These are phyloP conservation scores for Brettanomyces anomalus DNA, from an alignment of 805 yeast genomes.

Conservation along the genomic window DNA sequence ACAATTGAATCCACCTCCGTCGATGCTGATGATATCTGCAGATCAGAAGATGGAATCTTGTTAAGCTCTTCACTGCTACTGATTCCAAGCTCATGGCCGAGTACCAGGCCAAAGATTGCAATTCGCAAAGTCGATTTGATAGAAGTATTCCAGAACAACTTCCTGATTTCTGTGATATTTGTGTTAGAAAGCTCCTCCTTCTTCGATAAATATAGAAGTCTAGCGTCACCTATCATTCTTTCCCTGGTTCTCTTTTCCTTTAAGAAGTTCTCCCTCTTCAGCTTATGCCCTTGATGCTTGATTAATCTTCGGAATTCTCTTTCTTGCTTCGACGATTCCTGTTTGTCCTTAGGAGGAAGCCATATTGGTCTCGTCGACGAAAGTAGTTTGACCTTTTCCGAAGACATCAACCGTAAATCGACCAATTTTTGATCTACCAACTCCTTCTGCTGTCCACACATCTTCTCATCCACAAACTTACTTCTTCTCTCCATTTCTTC, in stretches of 20 bases:
- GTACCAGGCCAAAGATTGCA: conserved; percentile 12
- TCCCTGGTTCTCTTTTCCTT: conserved; percentile 26
- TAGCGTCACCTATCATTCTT: conserved; percentile 25
- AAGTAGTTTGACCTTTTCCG: conserved; percentile 44
- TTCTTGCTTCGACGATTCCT: conserved; percentile 48
- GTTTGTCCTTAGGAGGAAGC: conserved; percentile 54
- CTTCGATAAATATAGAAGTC: conserved; percentile 21
- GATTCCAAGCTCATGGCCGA: conserved; percentile 7
- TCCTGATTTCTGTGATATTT: conserved; percentile 26
- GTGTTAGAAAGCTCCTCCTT: conserved; percentile 18
- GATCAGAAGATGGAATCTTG: conserved; percentile 7
- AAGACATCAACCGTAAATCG: conserved; percentile 51
- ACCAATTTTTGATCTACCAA: conserved; percentile 29
- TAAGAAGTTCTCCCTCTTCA: conserved; percentile 23
- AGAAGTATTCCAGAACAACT: conserved; percentile 24
- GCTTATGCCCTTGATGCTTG: conserved; percentile 23
- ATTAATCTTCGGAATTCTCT: conserved; percentile 37
- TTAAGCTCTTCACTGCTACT: conserved; percentile 3
- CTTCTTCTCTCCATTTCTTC: conserved; percentile 30
- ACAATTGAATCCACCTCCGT: conserved; percentile 10
- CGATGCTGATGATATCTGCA: conserved; percentile 1
- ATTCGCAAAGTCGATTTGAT: conserved; percentile 14
- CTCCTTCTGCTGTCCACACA: background rate
- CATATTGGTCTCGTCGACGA: conserved; percentile 63
- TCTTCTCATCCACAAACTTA: conserved; percentile 3